A percentile compares a stretch with the other conserved stretches of the same genome.
These are phyloP conservation scores for Boletus eberwhitei DNA, from an alignment of 768 basidiomycete genomes.

Conservation along the genomic window DNA sequence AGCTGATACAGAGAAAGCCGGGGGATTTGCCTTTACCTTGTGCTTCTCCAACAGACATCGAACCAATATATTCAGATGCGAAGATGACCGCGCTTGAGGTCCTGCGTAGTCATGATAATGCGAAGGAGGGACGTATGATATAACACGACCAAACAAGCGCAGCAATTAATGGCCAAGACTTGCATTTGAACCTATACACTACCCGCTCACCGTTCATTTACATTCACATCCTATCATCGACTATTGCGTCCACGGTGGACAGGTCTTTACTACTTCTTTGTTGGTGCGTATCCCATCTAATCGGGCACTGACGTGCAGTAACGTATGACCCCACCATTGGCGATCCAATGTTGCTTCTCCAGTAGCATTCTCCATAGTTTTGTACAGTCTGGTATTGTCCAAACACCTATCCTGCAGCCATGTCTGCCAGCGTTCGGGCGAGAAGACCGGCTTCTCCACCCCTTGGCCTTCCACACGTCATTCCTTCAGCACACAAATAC, in stretches of 20 bases:
- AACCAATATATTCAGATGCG: too few species aligned
- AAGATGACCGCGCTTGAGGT: too few species aligned
- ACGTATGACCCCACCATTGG: not conserved
- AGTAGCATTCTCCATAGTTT: slow-evolving; percentile 6
- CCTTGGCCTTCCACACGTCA: slow-evolving; percentile 39
- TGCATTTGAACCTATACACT: not conserved
- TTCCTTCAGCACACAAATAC: slow-evolving; percentile 47
- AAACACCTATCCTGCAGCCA: slow-evolving; percentile 16
- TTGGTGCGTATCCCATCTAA: not conserved
- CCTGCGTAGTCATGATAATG: too few species aligned
- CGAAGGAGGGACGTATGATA: not conserved
- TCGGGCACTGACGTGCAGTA: too few species aligned
- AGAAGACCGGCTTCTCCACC: slow-evolving; percentile 71
- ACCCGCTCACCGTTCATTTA: not conserved
- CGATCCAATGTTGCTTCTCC: not conserved
- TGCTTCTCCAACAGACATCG: too few species aligned
- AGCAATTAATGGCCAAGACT: not conserved
- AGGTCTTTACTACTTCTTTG: not conserved
- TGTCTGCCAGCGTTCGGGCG: slow-evolving; percentile 54
- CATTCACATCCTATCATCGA: not conserved
- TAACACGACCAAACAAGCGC: slow-evolving; percentile 21
- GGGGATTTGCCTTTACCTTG: too few species aligned
- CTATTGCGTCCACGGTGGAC: not conserved
- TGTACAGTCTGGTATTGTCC: slow-evolving; percentile 22
- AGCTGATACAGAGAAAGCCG: too few species aligned